Base-by-base conservation (phyloP, 805 yeast genomes). In the Brettanomyces naardenensis region DNA sequence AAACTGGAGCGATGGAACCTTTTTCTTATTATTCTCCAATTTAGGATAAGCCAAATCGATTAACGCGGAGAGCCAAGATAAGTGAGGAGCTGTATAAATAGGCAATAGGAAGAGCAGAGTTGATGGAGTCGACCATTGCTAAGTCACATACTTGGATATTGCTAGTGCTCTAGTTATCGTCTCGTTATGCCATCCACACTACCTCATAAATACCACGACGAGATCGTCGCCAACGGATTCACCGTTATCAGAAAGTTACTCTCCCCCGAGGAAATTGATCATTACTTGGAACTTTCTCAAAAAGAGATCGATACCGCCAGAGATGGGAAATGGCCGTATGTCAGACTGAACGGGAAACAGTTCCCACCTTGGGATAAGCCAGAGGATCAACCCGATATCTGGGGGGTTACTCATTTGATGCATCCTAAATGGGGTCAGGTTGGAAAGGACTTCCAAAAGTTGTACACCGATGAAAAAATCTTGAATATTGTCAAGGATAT, bases 281-380 rank as follows among this genome's bases (percentile, higher is more conserved):
- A 43, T 23, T 68, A 66, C 49, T 44, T 44, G 31, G 43, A 42
- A n/a, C 66, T 69, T 0, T 55, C 74, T 3, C 58, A 64, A 31
- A 42, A 46, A 11, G 53, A 68, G 23, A 64, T 69, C 14, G 54
- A 62, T 28, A 45, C 56, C 22, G 73, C 74, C 14, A 53, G 77
- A 31, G 60, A 52, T 4, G 77, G 77, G 3, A 54, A 65, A 15
- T 71, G 75, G 76, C 58, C 66, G 13, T 57, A 63, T 35, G 73
- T 70, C 13, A 59, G 77, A 43, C 68, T 74, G 3, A 52, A 66
- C 33, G 75, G 75, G 5, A 71, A 71, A 43, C 77, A 71, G 46
- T 71, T 71, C 45, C 77, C 77, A 6, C 77, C 77, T n/a, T 71
- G 77, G 77, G 74, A 75, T 14, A 57, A 56, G 37, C 35, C 41